A percentile compares a stretch with the other conserved stretches of the same genome.
Conservation (phyloP, 2,329 filamentous ascomycete genomes). For the Bisporella sp. region DNA sequence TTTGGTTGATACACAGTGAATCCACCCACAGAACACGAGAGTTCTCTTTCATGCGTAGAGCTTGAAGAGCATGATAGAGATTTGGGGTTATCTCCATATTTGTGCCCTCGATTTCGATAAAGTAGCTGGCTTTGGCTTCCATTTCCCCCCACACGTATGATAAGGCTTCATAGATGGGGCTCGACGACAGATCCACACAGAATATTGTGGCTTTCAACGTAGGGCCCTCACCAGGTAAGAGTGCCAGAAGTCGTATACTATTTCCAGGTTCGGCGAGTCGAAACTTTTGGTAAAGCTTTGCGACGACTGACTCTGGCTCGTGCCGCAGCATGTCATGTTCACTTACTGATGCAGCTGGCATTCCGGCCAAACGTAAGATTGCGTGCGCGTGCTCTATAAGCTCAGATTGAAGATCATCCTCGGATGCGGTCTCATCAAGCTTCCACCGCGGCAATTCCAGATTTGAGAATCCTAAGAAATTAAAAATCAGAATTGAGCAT, state of each 20-base stretch:
- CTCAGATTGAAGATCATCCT: slow-evolving; percentile 1
- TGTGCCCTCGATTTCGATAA: slow-evolving; percentile 1
- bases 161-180: not conserved
- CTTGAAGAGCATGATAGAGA: slow-evolving; percentile 1
- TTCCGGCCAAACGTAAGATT: slow-evolving; percentile 1
- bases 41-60: slow-evolving; percentile 1
- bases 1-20: slow-evolving; percentile 3
- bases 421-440: not conserved
- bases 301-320: slow-evolving; percentile 1
- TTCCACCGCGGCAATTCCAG: slow-evolving; percentile 1
- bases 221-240: not conserved
- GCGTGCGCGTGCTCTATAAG: not conserved
- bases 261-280: slow-evolving; percentile 1
- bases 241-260: slow-evolving; percentile 1
- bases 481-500: slow-evolving; percentile 1
- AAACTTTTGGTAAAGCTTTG: slow-evolving; percentile 1
- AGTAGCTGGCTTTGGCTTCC: not conserved
- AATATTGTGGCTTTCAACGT: slow-evolving; percentile 1
- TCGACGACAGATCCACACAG: not conserved
- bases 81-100: slow-evolving; percentile 1
- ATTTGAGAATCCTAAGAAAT: slow-evolving; percentile 1
- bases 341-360: not conserved
- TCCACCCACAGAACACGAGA: not conserved
- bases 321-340: slow-evolving; percentile 1
- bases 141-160: slow-evolving; percentile 1